Evolutionary conservation across 225 moss, liverwort and hornwort species (phyloP).

Genomic region (Climacium dendroides): DNA sequence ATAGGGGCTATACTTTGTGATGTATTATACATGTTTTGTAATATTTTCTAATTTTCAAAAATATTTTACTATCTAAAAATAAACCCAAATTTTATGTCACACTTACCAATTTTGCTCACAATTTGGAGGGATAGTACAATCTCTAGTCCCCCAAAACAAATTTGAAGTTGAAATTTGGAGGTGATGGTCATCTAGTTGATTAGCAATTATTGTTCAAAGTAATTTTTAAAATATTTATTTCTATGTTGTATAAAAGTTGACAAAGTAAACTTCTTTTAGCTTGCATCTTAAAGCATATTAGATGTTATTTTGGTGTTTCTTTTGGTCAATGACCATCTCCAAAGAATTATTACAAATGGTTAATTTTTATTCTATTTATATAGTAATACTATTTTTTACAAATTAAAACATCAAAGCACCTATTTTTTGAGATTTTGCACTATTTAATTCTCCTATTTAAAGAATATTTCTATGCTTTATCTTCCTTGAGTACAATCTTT

Average conservation of each 20-base stretch:
- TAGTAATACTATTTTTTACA: not conserved
- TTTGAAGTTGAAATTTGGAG: not conserved
- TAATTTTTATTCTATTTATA: not conserved
- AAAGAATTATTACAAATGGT: not conserved
- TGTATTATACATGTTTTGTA: not conserved
- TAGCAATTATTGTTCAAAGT: fast-evolving
- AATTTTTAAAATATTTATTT: not conserved
- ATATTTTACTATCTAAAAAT: too few species aligned
- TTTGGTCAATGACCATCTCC: not conserved
- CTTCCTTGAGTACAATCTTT: not conserved
- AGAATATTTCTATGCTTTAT: not conserved
- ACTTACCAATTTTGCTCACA: not conserved
- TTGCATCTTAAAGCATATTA: not conserved
- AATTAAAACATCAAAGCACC: not conserved
- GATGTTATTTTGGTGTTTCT: not conserved
- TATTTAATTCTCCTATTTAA: too few species aligned
- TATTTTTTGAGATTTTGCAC: not conserved
- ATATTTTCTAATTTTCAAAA: not conserved
- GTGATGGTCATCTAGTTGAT: not conserved
- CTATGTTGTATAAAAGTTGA: not conserved
- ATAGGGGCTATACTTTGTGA: too few species aligned
- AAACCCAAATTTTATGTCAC: fast-evolving
- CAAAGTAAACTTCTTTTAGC: not conserved
- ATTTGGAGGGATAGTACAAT: fast-evolving
- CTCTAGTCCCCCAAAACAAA: not conserved